phyloP scores from a whole-genome alignment of 1,284 basidiomycete species.

The Porogramme epimiltina region DNA sequence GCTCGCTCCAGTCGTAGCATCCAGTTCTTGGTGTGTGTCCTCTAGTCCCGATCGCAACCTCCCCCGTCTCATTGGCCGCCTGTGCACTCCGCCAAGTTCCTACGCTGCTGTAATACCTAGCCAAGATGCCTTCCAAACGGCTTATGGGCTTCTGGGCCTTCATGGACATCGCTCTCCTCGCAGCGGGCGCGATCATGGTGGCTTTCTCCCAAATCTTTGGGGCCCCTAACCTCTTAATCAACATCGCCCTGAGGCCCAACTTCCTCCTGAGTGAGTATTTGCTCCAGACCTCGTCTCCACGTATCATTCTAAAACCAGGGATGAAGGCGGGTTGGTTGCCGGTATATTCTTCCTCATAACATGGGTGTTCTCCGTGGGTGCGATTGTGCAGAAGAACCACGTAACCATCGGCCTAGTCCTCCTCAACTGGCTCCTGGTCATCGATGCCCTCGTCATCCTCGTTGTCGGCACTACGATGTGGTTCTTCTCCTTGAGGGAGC shows the following conservation, averaged over 20 bases:
- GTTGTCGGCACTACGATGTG: constrained; percentile 73
- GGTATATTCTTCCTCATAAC: constrained; percentile 71
- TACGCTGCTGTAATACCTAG: constrained; percentile 27
- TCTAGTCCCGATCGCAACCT: not conserved
- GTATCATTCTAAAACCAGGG: not conserved
- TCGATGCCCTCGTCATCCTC: constrained; percentile 59
- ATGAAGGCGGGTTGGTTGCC: constrained; percentile 67
- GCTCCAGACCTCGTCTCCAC: constrained; percentile 4
- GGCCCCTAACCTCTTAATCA: constrained; percentile 62
- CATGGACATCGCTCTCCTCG: constrained; percentile 69
- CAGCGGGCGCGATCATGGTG: constrained; percentile 65
- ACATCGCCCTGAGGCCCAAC: constrained; percentile 60
- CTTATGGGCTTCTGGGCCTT: constrained; percentile 72
- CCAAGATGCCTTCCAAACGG: constrained; percentile 67
- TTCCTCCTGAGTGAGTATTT: constrained; percentile 60
- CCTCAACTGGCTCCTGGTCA: constrained; percentile 72
- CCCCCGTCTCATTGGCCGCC: constrained; percentile 1
- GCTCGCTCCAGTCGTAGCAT: constrained; percentile 23
- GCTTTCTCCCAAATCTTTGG: constrained; percentile 73
- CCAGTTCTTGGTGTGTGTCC: constrained; percentile 16
- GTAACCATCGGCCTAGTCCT: constrained; percentile 67
- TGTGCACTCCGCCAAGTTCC: constrained; percentile 3
- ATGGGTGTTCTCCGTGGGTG: constrained; percentile 67
- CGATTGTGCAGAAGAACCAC: constrained; percentile 70
- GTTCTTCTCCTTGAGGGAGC: constrained; percentile 76